Evolutionary conservation across 2,329 filamentous ascomycete species (phyloP).

Genomic region (Fusarium napiforme): DNA sequence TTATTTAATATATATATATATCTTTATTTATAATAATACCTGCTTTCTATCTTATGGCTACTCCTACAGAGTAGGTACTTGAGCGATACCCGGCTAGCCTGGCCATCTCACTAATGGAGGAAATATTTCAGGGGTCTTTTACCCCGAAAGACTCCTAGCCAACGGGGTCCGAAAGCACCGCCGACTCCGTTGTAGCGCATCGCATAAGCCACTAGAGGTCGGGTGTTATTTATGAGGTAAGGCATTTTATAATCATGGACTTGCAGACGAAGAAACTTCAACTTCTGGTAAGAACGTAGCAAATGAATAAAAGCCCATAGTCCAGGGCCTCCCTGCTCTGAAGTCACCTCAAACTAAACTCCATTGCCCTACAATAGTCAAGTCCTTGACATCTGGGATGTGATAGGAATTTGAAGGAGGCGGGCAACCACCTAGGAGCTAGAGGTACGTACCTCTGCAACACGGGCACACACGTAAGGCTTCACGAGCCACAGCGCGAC

Average conservation of each 20-base stretch:
- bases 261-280: not conserved
- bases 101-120: not conserved
- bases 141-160: not conserved
- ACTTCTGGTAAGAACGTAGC: not conserved
- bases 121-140: constrained; percentile 9
- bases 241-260: not conserved
- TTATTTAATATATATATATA: too few relatives aligned
- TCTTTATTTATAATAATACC: too few relatives aligned
- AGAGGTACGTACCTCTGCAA: constrained; percentile 14
- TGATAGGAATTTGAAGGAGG: not conserved
- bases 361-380: not conserved
- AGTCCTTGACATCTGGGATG: not conserved
- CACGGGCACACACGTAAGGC: constrained; percentile 29
- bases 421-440: not conserved
- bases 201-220: not conserved
- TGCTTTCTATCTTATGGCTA: not conserved
- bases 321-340: not conserved
- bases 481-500: constrained; percentile 33
- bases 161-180: constrained; percentile 7
- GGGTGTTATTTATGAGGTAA: not conserved
- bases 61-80: not conserved
- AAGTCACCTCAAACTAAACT: not conserved
- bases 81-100: not conserved
- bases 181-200: not conserved
- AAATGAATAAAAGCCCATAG: not conserved